Evolutionary conservation across 768 basidiomycete species (phyloP).

Genomic region (Leccinellum rugosiceps): DNA sequence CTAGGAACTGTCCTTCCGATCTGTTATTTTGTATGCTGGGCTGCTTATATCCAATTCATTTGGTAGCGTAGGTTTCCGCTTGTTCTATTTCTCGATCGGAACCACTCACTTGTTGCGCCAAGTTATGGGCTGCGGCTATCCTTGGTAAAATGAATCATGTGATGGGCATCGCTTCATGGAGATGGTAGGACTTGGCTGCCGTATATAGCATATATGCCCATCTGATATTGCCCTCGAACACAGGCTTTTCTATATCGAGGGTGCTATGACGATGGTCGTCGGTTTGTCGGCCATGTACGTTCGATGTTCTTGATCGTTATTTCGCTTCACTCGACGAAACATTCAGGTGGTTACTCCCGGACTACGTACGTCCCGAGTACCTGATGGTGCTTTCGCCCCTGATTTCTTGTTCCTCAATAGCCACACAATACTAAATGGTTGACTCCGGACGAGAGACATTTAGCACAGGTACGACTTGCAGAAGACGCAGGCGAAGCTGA

Average conservation of each 20-base stretch:
- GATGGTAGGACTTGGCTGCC: background rate
- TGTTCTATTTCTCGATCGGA: background rate
- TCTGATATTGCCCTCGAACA: background rate
- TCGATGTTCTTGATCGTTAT: background rate
- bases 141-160: background rate
- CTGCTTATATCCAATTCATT: background rate
- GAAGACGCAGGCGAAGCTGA: conserved; percentile 71
- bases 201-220: background rate
- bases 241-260: background rate
- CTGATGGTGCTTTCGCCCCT: background rate
- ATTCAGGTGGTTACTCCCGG: conserved; percentile 55
- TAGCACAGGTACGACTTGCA: conserved; percentile 65
- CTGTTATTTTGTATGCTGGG: background rate
- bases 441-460: conserved; percentile 42
- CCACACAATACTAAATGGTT: conserved; percentile 65
- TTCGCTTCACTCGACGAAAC: background rate
- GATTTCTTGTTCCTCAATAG: conserved; percentile 28
- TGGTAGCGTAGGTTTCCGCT: background rate
- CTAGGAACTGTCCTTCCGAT: background rate
- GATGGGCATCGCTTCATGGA: background rate
- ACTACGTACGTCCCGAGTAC: conserved; percentile 44
- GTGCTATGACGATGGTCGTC: background rate
- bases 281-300: background rate
- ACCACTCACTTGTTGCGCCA: background rate
- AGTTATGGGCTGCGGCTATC: background rate